These are phyloP conservation scores for Bruguiera gymnorhiza DNA, from an alignment of 345 rosid genomes.

Conservation along the genomic window DNA sequence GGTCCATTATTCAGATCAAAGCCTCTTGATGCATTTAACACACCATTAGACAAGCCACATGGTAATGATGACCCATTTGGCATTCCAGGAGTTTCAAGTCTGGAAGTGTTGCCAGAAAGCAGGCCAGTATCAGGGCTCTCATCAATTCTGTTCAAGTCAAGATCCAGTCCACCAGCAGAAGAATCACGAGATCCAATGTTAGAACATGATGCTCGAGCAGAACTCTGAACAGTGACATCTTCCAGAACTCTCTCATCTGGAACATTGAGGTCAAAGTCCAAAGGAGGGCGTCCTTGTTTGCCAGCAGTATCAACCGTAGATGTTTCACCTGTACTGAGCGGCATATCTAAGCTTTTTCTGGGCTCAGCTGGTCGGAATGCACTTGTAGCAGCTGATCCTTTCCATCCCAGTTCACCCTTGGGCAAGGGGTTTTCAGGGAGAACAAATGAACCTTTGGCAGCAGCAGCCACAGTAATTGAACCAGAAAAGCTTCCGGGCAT, in stretches of 20 bases:
- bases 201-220: slow-evolving; percentile 35
- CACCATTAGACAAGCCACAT: slow-evolving; percentile 35
- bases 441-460: slow-evolving; percentile 83
- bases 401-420: slow-evolving; percentile 83
- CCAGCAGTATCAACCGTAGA: slow-evolving; percentile 37
- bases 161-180: slow-evolving; percentile 56
- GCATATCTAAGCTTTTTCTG: slow-evolving; percentile 50
- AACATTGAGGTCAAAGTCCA: slow-evolving; percentile 85
- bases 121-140: slow-evolving; percentile 49
- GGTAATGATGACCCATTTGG: slow-evolving; percentile 31
- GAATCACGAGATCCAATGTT: slow-evolving; percentile 33
- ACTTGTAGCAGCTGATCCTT: slow-evolving; percentile 97
- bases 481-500: slow-evolving; percentile 48
- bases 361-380: slow-evolving; percentile 98
- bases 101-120: slow-evolving; percentile 34
- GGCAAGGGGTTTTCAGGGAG: slow-evolving; percentile 70
- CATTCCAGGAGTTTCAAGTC: slow-evolving; percentile 36
- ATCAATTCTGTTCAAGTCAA: slow-evolving; percentile 76
- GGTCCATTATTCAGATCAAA: slow-evolving; percentile 94
- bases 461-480: slow-evolving; percentile 76
- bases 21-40: slow-evolving; percentile 45
- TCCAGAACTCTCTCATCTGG: slow-evolving; percentile 78
- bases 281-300: slow-evolving; percentile 44
- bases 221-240: slow-evolving; percentile 50
- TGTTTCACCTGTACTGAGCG: slow-evolving; percentile 24